These are phyloP conservation scores for Lepidium africanum DNA, from an alignment of 345 rosid species.

Conservation along the genomic window DNA sequence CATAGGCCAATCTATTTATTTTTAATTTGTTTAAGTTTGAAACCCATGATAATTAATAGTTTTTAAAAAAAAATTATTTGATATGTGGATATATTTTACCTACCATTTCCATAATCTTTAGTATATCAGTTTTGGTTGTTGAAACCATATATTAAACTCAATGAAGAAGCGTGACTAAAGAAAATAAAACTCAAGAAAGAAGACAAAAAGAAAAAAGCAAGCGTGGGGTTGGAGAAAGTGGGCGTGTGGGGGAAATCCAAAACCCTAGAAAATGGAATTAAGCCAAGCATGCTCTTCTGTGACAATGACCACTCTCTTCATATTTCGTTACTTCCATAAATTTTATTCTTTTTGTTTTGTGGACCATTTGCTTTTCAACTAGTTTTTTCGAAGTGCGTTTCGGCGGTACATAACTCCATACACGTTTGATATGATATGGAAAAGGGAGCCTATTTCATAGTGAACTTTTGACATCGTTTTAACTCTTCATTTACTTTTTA, in stretches of 20 bases:
- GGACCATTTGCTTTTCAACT: neutral
- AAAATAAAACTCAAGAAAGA: slow-evolving; percentile 1
- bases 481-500: too few species aligned
- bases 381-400: neutral
- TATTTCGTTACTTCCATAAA: neutral
- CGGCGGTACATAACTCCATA: neutral
- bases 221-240: slow-evolving; percentile 12
- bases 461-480: neutral
- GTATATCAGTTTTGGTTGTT: too few species aligned
- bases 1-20: too few species aligned
- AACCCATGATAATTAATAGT: too few species aligned
- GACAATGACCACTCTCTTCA: slow-evolving; percentile 21
- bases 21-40: too few species aligned
- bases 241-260: slow-evolving; percentile 5
- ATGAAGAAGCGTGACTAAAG: too few species aligned
- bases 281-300: slow-evolving; percentile 19
- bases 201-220: slow-evolving; percentile 15
- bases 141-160: neutral
- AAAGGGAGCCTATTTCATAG: too few species aligned
- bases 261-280: slow-evolving; percentile 29
- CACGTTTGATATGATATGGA: neutral
- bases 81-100: too few species aligned
- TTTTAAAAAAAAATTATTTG: too few species aligned
- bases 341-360: neutral
- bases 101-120: too few species aligned